Evolutionary conservation across 257 asterid genomes (phyloP).

Genomic region (Handroanthus guayacan): DNA sequence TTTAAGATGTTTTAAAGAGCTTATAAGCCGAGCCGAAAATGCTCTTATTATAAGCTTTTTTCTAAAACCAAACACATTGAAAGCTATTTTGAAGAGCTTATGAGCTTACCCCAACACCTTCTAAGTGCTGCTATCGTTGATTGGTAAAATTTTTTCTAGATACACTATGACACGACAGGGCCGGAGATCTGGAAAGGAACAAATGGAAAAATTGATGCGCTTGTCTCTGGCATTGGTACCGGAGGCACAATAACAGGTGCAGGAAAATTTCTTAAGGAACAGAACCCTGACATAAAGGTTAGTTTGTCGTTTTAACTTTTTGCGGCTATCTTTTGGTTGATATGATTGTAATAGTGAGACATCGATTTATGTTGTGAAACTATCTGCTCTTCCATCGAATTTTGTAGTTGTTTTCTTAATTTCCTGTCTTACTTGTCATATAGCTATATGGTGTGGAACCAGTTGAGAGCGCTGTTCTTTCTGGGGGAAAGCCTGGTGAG

Average conservation of each 20-base stretch:
- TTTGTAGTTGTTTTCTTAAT: constrained; percentile 7
- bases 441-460: constrained; percentile 83
- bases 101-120: no score
- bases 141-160: constrained; percentile 41
- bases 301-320: constrained; percentile 4
- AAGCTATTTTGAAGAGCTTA: no score
- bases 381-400: neutral
- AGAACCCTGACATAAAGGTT: constrained; percentile 64
- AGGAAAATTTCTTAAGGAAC: constrained; percentile 63
- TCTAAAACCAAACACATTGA: no score
- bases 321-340: constrained; percentile 18
- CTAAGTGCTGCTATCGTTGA: neutral
- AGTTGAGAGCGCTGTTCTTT: constrained; percentile 77
- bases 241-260: constrained; percentile 72
- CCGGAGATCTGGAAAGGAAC: constrained; percentile 81
- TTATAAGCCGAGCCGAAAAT: no score
- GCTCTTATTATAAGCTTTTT: no score
- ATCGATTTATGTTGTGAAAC: neutral
- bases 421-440: constrained; percentile 13
- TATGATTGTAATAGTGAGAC: constrained; percentile 1
- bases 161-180: constrained; percentile 79
- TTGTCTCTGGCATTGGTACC: constrained; percentile 68
- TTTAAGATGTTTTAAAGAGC: no score
- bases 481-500: constrained; percentile 96
- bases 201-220: constrained; percentile 65